These are phyloP conservation scores for Paramecium sexaurelia DNA, from an alignment of 73 alveolate genomes.

Conservation along the genomic window DNA sequence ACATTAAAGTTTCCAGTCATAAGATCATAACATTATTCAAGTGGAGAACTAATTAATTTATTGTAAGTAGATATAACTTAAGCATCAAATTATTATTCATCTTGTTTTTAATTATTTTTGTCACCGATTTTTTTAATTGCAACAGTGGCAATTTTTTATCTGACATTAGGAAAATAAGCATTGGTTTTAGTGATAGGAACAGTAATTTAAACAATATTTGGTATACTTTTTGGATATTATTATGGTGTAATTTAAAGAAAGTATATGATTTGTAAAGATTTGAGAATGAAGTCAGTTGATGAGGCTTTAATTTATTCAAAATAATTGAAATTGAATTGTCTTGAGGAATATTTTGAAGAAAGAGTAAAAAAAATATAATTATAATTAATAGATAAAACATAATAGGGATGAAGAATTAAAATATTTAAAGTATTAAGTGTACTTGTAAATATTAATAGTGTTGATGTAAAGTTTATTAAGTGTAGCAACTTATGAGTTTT, in stretches of 20 bases:
- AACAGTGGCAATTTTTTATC: neutral
- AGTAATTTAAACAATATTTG: neutral
- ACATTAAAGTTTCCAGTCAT: neutral
- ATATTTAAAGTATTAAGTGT: neutral
- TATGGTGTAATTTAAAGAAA: neutral
- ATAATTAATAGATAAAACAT: neutral
- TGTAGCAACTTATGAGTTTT: neutral
- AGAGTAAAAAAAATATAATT: neutral
- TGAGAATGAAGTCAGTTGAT: neutral
- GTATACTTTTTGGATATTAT: neutral
- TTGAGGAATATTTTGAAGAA: neutral
- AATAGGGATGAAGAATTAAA: neutral
- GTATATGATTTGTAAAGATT: neutral
- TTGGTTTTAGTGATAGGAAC: neutral
- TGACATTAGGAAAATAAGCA: neutral
- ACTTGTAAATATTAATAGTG: neutral
- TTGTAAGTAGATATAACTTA: neutral
- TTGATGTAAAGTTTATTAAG: neutral
- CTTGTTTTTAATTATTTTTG: neutral
- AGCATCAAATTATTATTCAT: neutral
- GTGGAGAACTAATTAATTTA: neutral
- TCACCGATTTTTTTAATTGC: neutral
- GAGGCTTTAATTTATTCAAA: neutral
- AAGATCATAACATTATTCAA: neutral
- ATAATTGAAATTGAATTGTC: neutral